Evolutionary conservation across 2,329 filamentous ascomycete genomes (phyloP).

Genomic region (Penicillium freii): DNA sequence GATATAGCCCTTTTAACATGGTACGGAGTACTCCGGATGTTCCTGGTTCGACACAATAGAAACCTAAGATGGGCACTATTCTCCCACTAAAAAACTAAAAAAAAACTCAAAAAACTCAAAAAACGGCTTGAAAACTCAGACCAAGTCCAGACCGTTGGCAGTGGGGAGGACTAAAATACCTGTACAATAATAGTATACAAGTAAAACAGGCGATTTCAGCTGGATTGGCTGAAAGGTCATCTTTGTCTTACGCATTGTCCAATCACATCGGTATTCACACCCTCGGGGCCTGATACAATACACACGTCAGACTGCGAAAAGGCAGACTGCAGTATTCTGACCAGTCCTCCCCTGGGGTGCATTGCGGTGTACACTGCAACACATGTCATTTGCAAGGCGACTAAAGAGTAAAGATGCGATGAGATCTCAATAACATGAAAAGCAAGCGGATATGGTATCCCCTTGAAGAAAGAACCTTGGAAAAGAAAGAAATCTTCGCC

Average conservation of each 20-base stretch:
- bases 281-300: background rate
- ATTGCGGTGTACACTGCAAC: background rate
- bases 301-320: conserved; percentile 1
- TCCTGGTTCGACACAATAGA: background rate
- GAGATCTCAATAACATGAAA: background rate
- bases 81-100: conserved; percentile 2
- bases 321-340: conserved; percentile 2
- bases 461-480: background rate
- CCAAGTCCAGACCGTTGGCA: conserved; percentile 2
- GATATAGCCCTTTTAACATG: too few relatives aligned
- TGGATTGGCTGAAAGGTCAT: background rate
- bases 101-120: background rate
- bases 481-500: background rate
- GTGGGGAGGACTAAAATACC: background rate
- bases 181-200: background rate
- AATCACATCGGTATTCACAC: background rate
- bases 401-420: background rate
- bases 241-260: background rate
- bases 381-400: conserved; percentile 1
- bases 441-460: background rate
- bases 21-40: background rate
- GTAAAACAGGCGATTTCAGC: background rate
- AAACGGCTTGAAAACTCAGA: conserved; percentile 2
- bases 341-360: background rate
- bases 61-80: conserved; percentile 7